Evolutionary conservation across 352 stramenopile species (phyloP).

Genomic region (Pythium dissotocum): DNA sequence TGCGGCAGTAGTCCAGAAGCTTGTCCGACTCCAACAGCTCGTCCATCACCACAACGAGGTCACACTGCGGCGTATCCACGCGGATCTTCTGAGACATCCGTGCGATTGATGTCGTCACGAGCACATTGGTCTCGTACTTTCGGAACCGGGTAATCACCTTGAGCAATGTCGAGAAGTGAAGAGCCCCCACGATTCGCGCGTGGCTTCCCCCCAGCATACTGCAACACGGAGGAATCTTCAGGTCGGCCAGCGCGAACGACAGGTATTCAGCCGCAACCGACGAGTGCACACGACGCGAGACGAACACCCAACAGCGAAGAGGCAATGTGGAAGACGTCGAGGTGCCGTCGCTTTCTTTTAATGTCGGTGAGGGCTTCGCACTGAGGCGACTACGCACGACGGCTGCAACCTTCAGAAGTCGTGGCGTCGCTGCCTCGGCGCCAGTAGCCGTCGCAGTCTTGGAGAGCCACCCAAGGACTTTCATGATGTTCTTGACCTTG

Average conservation of each 20-base stretch:
- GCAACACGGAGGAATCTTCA: slow-evolving; percentile 55
- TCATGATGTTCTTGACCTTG: slow-evolving; percentile 58
- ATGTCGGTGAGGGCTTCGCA: slow-evolving; percentile 25
- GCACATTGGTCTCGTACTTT: slow-evolving; percentile 48
- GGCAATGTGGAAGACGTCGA: background rate
- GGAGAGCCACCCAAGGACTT: slow-evolving; percentile 54
- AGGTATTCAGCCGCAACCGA: slow-evolving; percentile 80
- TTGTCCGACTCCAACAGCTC: slow-evolving; percentile 74
- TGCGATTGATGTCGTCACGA: slow-evolving; percentile 82
- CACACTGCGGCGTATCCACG: slow-evolving; percentile 47
- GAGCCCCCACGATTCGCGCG: slow-evolving; percentile 53
- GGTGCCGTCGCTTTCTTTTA: slow-evolving; percentile 21
- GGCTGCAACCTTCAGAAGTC: slow-evolving; percentile 55
- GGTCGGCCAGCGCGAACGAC: slow-evolving; percentile 40
- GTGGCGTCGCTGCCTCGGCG: slow-evolving; percentile 41
- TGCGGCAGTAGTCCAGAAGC: slow-evolving; percentile 62
- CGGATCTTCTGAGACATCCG: slow-evolving; percentile 48
- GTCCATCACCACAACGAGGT: slow-evolving; percentile 79
- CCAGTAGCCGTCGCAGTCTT: slow-evolving; percentile 36
- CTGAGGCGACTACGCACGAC: slow-evolving; percentile 51
- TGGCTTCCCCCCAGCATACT: slow-evolving; percentile 77
- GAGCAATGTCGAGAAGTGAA: slow-evolving; percentile 66
- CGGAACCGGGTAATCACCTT: slow-evolving; percentile 74
- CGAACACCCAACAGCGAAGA: slow-evolving; percentile 56
- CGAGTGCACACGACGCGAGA: slow-evolving; percentile 68